A percentile compares a stretch with the other conserved stretches of the same genome.
phyloP scores from a whole-genome alignment of 176 grass and related monocot species.

The Juncus inflexus region DNA sequence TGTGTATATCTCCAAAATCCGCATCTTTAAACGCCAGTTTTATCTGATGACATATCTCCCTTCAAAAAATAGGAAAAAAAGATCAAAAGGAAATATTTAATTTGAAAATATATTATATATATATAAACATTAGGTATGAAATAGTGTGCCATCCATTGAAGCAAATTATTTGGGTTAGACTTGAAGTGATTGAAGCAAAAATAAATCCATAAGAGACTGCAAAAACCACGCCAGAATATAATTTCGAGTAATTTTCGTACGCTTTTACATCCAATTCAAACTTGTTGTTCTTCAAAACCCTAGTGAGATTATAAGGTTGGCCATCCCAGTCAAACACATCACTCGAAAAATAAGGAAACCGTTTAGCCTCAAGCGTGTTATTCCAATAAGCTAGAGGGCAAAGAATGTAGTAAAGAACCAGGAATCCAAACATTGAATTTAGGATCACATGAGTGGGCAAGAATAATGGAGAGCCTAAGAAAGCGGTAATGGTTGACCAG shows the following conservation, averaged over 20 bases:
- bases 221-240: constrained; percentile 62
- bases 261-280: constrained; percentile 48
- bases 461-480: not conserved
- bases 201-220: constrained; percentile 53
- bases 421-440: constrained; percentile 1
- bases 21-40: constrained; percentile 26
- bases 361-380: constrained; percentile 42
- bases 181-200: constrained; percentile 55
- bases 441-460: not conserved
- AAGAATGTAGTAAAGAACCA: constrained; percentile 5
- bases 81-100: not conserved
- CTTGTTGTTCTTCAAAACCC: constrained; percentile 35
- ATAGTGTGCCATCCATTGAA: constrained; percentile 45
- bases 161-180: constrained; percentile 56
- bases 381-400: constrained; percentile 53
- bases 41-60: constrained; percentile 58
- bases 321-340: constrained; percentile 42
- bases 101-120: not conserved
- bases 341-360: constrained; percentile 49
- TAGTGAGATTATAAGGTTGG: constrained; percentile 45
- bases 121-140: too few relatives aligned
- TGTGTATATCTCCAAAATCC: constrained; percentile 48
- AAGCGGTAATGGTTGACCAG: constrained; percentile 5
- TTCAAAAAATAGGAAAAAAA: not conserved
- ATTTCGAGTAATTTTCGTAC: constrained; percentile 43